Evolutionary conservation across 2,329 filamentous ascomycete genomes (phyloP), one percentile per base, ranked within the genome.

Genomic region (Thermomyces lanuginosus): DNA sequence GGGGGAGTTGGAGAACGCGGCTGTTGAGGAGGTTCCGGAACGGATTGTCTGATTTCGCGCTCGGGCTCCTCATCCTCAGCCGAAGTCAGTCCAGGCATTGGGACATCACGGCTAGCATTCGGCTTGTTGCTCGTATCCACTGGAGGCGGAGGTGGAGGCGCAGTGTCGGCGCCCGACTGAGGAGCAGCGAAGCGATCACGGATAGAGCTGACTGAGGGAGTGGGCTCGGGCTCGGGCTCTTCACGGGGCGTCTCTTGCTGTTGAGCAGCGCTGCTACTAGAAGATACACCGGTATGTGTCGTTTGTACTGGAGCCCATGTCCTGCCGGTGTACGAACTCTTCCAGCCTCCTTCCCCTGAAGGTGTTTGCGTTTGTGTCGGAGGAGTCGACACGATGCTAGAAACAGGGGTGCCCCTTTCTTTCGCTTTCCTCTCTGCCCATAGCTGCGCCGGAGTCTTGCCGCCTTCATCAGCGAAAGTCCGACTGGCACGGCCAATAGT

Each of bases 351-450:
- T 17, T 63, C 64, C 34, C 78, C 91, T 45, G 66, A 63, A 49
- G 92, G 82, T 26, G 65, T 62, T 26, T 61, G 49, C 16, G 82
- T 57, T 1, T 72, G 66, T 21, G 69, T 55, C n/a, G 66, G 45
- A 22, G 66, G 46, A 11, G 60, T 50, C 26, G 62, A 51, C 15
- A 60, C 56, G 26, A 65, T 58, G 26, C 49, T 58, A 21, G 59
- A 60, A 13, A 30, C 31, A 10, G 27, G 24, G 10, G 17, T 8
- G 23, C 68, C 74, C 27, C 26, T 29, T 49, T 89, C 73, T 34
- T 73, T 75, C 19, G 80, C 86, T 61, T 95, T 95, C 61, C 84
- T 92, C 61, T 98, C 89, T 0, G 86, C 86, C 89, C 89, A 98
- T 18, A 92, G 59, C 53, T 98, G 89, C 16, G 89, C 84, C 5